Evolutionary conservation across 2,329 filamentous ascomycete species (phyloP), one percentile per base, ranked within the genome.

Genomic region (Colletotrichum musicola): DNA sequence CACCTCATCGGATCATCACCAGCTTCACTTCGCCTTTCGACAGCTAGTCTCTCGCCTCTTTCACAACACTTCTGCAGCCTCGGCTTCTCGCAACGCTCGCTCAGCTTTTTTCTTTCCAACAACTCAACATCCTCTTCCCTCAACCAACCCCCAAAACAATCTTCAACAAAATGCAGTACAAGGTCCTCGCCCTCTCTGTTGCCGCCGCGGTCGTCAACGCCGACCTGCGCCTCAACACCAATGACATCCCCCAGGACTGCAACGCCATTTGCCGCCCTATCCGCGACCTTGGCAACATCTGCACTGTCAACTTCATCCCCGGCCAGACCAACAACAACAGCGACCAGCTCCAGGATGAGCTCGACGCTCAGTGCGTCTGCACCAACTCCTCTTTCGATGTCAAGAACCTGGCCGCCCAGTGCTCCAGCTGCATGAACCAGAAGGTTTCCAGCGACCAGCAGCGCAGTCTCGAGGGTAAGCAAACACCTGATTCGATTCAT

Each of bases 361-460:
- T 69, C 10, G 62, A 69, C 50, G 56, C 66, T n/a, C 66, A 69
- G 66, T 69, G 66, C 27, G 66, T 69, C 56, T 69, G 66, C 66
- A 69, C 66, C 56, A 69, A 69, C 62, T 66, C 13, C 66, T 69
- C 66, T 1, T 69, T 69, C 66, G 66, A 69, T 58, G 47, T 69
- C 40, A 69, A 69, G 62, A 66, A 38, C 56, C 38, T 69, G 42
- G 66, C 62, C 25, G 55, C 62, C 56, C 62, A 69, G 66, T 83
- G 81, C 68, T 75, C 77, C 58, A 76, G 75, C 62, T 83, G 81
- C 69, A 78, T 83, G 68, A 72, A 73, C 40, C 76, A 81, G 74
- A 77, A 77, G 66, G 56, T 64, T 54, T 59, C 60, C 49, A 53
- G 54, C 58, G 68, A 67, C 60, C 64, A 71, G 66, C 66, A 69